Conservation (phyloP, 2,329 filamentous ascomycete species). For the Diaporthe humulicola region DNA sequence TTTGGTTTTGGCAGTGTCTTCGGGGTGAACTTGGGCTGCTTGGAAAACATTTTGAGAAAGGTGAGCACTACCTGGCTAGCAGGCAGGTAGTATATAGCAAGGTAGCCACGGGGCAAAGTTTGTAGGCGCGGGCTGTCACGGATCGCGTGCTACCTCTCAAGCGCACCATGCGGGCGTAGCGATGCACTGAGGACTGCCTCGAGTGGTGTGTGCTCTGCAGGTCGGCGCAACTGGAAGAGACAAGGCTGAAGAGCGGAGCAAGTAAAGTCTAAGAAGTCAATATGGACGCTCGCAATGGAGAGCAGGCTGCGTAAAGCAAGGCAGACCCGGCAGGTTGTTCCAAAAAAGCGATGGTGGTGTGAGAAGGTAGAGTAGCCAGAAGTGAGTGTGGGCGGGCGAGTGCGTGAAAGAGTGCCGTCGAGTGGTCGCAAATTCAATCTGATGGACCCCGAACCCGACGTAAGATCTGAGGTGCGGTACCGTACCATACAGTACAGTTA, state of each 20-base stretch:
- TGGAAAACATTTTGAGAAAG: conserved; percentile 35
- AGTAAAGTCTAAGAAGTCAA: not conserved
- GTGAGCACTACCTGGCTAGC: conserved; percentile 7
- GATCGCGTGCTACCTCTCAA: conserved; percentile 23
- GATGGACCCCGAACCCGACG: conserved; percentile 29
- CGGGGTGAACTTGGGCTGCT: conserved; percentile 36
- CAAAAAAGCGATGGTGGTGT: conserved; percentile 32
- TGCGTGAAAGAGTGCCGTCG: not conserved
- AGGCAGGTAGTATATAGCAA: not conserved
- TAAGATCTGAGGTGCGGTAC: conserved; percentile 1
- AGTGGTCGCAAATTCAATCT: conserved; percentile 27
- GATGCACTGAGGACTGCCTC: not conserved
- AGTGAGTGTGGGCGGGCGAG: not conserved
- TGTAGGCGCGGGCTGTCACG: conserved; percentile 15
- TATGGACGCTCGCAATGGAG: not conserved
- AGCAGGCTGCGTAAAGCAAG: conserved; percentile 27
- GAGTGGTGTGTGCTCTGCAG: not conserved
- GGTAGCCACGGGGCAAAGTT: not conserved
- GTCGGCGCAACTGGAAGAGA: not conserved
- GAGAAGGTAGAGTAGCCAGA: conserved; percentile 15
- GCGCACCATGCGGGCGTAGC: conserved; percentile 17
- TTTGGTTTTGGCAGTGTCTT: conserved; percentile 37
- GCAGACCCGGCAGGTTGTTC: not conserved
- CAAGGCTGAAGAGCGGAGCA: not conserved
- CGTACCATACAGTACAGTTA: not conserved